Evolutionary conservation across 2,329 filamentous ascomycete genomes (phyloP).

Genomic region (Rutstroemia sp.): DNA sequence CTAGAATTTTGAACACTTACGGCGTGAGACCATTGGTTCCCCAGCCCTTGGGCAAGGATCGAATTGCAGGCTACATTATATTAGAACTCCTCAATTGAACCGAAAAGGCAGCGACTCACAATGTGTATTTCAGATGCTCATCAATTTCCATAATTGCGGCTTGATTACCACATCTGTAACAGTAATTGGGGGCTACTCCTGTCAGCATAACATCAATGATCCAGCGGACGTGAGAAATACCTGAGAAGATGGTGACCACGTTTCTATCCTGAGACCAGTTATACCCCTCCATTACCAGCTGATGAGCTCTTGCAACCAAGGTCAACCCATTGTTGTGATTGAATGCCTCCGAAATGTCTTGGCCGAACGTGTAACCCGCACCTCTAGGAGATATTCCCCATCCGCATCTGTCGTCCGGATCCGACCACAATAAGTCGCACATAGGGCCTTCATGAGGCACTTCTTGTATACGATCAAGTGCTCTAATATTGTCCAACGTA

Average conservation of each 20-base stretch:
- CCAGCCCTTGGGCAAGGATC: constrained; percentile 95
- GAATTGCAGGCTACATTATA: constrained; percentile 79
- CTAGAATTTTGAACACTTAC: constrained; percentile 38
- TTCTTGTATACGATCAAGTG: constrained; percentile 93
- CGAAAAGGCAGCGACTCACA: constrained; percentile 57
- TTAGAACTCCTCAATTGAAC: constrained; percentile 23
- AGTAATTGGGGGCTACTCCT: constrained; percentile 74
- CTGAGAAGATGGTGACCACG: constrained; percentile 97
- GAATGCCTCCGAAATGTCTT: constrained; percentile 97
- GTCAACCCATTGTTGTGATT: constrained; percentile 99
- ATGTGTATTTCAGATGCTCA: constrained; percentile 98
- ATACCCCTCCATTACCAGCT: constrained; percentile 98
- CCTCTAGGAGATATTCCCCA: constrained; percentile 95
- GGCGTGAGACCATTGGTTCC: constrained; percentile 97
- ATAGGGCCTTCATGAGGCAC: constrained; percentile 97
- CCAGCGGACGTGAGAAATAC: constrained; percentile 38
- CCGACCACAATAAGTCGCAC: constrained; percentile 96
- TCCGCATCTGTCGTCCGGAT: constrained; percentile 92
- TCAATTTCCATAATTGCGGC: constrained; percentile 99
- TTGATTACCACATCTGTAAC: constrained; percentile 98
- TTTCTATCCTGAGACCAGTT: constrained; percentile 99
- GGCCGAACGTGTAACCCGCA: constrained; percentile 90
- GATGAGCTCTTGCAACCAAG: constrained; percentile 90
- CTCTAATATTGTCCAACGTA: constrained; percentile 90
- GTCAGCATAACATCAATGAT: constrained; percentile 23